These are phyloP conservation scores for Acacia melanoxylon DNA, from an alignment of 306 rosid genomes.

Conservation along the genomic window DNA sequence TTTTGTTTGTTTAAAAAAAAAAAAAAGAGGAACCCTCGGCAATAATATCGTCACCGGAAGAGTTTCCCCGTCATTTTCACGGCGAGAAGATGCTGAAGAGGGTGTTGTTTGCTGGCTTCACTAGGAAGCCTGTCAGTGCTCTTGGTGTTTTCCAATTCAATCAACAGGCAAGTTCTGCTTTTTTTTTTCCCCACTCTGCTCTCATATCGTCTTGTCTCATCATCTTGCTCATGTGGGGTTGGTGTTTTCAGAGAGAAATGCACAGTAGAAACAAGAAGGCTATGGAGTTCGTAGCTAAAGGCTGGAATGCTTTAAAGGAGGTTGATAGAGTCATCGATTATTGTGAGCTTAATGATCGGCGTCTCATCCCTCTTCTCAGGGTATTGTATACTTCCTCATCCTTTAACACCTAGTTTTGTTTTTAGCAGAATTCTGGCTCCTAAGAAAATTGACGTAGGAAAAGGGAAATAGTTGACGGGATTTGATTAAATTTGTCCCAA, in stretches of 20 bases:
- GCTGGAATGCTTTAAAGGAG: conserved; percentile 86
- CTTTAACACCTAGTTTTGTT: background rate
- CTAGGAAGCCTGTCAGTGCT: conserved; percentile 21
- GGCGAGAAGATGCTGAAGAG: conserved; percentile 40
- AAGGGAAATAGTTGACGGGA: background rate
- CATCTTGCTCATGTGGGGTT: background rate
- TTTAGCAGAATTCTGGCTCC: background rate
- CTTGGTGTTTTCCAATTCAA: conserved; percentile 46
- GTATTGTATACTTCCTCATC: conserved; percentile 32
- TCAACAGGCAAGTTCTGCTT: conserved; percentile 44
- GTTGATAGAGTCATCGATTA: conserved; percentile 90
- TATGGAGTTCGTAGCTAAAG: conserved; percentile 81
- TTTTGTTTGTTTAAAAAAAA: no score
- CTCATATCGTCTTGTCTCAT: background rate
- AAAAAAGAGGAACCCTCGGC: background rate
- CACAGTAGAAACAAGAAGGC: conserved; percentile 90
- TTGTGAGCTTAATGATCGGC: conserved; percentile 71
- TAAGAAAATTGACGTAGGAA: background rate
- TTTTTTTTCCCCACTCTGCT: background rate
- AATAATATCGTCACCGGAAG: background rate
- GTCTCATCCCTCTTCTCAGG: conserved; percentile 82
- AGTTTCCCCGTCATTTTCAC: background rate
- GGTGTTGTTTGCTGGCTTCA: conserved; percentile 39
- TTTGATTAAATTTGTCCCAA: background rate
- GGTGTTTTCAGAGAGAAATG: conserved; percentile 56